Conservation (phyloP, 176 grass and related monocot species). For the Oryza officinalis region DNA sequence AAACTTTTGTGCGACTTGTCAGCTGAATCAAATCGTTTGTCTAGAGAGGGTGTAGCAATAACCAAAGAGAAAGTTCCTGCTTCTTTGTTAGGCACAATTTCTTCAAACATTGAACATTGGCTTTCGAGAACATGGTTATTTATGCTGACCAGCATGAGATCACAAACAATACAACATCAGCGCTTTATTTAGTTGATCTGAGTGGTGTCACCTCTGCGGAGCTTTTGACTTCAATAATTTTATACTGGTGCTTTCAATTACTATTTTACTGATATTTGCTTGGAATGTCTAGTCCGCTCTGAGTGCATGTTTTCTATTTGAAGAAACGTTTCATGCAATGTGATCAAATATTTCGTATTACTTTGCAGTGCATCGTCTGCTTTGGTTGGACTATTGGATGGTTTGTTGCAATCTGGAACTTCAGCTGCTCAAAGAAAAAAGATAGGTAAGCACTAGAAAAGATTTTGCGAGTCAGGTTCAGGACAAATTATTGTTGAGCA, state of each 20-base stretch:
- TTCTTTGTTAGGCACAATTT: neutral
- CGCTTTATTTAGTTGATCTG: neutral
- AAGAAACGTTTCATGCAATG: slow-evolving; percentile 13
- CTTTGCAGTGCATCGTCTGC: slow-evolving; percentile 59
- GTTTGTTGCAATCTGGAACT: slow-evolving; percentile 70
- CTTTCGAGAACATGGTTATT: neutral
- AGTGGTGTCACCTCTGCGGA: neutral
- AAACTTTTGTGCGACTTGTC: neutral
- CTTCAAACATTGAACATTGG: neutral
- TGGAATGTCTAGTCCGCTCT: neutral
- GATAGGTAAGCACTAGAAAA: slow-evolving; percentile 61
- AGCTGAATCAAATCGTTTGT: too few relatives aligned
- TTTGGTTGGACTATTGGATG: slow-evolving; percentile 67
- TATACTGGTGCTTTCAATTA: slow-evolving; percentile 9
- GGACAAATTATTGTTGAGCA: slow-evolving; percentile 16
- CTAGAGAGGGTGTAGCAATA: too few relatives aligned
- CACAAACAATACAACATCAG: neutral
- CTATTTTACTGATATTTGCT: slow-evolving; percentile 10
- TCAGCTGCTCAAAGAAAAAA: slow-evolving; percentile 81
- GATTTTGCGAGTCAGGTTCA: slow-evolving; percentile 2
- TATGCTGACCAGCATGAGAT: neutral
- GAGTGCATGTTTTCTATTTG: slow-evolving; percentile 27
- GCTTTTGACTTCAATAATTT: slow-evolving; percentile 18
- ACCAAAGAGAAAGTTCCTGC: neutral
- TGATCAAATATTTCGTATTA: slow-evolving; percentile 15